Evolutionary conservation across 208 protist genomes (phyloP).

Genomic region (Wallacemonas sp.): DNA sequence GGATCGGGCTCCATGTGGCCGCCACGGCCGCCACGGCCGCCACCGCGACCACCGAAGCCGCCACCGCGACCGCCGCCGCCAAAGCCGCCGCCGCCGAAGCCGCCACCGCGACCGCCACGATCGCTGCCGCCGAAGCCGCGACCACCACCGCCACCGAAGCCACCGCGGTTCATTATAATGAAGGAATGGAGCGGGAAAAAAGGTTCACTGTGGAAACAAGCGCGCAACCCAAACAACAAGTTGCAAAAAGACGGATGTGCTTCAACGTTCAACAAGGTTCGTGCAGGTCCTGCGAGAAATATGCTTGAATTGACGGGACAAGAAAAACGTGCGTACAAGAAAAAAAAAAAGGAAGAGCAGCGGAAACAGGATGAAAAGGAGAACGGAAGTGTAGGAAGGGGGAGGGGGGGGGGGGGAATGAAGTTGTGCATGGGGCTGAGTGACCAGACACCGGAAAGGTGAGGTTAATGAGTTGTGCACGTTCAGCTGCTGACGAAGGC

Average conservation of each 20-base stretch:
- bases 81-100: conserved; percentile 36
- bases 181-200: background rate
- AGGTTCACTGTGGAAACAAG: background rate
- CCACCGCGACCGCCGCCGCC: conserved; percentile 39
- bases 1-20: conserved; percentile 82
- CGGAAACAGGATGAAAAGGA: no score
- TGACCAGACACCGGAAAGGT: no score
- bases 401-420: no score
- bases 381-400: no score
- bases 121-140: conserved; percentile 55
- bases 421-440: no score
- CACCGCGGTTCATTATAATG: conserved; percentile 20
- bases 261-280: conserved; percentile 12
- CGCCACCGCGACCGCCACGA: conserved; percentile 37
- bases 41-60: conserved; percentile 37
- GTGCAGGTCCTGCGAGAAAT: no score
- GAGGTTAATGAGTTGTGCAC: no score
- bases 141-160: conserved; percentile 37
- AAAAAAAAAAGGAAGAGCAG: no score
- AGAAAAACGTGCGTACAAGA: background rate
- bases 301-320: no score
- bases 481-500: no score
- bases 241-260: background rate
- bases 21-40: conserved; percentile 73
- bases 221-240: background rate